Conservation (phyloP, 2,329 filamentous ascomycete species). For the Penicillium sp. region DNA sequence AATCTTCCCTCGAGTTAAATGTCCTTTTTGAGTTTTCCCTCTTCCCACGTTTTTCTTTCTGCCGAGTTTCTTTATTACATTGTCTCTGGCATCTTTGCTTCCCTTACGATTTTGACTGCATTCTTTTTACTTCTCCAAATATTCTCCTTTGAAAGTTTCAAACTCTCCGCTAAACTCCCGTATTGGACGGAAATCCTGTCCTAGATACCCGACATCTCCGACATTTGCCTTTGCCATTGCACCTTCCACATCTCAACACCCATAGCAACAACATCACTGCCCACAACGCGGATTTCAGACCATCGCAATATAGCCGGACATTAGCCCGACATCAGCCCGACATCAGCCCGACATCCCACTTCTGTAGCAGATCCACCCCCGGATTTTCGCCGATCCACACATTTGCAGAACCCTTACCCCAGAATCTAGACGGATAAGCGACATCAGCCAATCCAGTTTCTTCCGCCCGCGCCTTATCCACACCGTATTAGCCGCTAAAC, state of each 20-base stretch:
- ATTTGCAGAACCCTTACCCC: not conserved
- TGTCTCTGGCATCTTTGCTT: not conserved
- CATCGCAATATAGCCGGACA: not conserved
- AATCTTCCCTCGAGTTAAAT: not conserved
- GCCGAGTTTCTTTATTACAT: not conserved
- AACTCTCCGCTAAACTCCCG: not conserved
- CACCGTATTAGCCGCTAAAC: not conserved
- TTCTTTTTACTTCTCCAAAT: not conserved
- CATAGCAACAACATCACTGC: not conserved
- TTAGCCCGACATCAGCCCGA: not conserved
- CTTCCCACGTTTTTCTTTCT: not conserved
- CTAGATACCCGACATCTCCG: not conserved
- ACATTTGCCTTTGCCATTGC: not conserved
- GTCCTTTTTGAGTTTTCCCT: not conserved
- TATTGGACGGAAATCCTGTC: not conserved
- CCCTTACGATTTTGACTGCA: not conserved
- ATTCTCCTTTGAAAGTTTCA: not conserved
- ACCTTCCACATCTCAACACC: not conserved
- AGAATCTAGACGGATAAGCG: not conserved
- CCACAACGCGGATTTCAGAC: not conserved
- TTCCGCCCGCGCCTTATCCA: not conserved
- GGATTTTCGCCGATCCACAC: not conserved
- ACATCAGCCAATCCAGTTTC: not conserved
- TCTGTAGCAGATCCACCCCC: not conserved
- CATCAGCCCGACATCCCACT: not conserved